Base-by-base conservation (phyloP, 352 stramenopile species). In the Phytophthora tubulina region DNA sequence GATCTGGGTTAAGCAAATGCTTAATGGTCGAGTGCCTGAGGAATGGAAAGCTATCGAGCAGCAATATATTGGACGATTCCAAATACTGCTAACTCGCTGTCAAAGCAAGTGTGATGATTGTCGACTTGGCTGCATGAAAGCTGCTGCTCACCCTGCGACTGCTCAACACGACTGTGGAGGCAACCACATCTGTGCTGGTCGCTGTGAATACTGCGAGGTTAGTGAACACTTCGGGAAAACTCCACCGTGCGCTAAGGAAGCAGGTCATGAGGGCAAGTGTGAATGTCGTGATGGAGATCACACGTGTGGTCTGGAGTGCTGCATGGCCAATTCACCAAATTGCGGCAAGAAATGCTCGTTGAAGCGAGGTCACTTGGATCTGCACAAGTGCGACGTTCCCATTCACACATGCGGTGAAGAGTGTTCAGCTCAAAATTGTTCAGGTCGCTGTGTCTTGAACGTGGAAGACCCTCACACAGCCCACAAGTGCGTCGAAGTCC, bases 181-280 rank as follows among this genome's bases (percentile, higher is more conserved):
- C 0, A 84, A 46, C 33, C 88, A 94, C 54, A 41, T 61, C 0
- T 93, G 88, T 42, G 36, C 61, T 17, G 72, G 70, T 31, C 46
- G 68, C 2, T 95, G 88, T 44, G 63, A 71, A 36, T 93, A 90
- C 58, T 95, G 88, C 32, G 57, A 80, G 3, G 66, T 49, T 13
- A 68, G 42, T 15, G 75, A 70, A 6, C 42, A 65, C 1, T 65
- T 30, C 0, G 72, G 59, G 0, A 82, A 81, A 30, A 79, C 73
- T 7, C 80, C 82, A 9, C 44, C 50, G 1, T 95, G 88, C 32
- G 44, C 58, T 1, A 89, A 88, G 61, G 76, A 80, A 66, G 76
- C 85, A 51, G 85, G 88, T 1, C 88, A 95, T 49, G 79, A 86
- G 58, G 88, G 86, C 4, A 74, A 67, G 38, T 95, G 88, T 52